These are phyloP conservation scores for Brassica cretica DNA, from an alignment of 345 rosid species.

Conservation along the genomic window DNA sequence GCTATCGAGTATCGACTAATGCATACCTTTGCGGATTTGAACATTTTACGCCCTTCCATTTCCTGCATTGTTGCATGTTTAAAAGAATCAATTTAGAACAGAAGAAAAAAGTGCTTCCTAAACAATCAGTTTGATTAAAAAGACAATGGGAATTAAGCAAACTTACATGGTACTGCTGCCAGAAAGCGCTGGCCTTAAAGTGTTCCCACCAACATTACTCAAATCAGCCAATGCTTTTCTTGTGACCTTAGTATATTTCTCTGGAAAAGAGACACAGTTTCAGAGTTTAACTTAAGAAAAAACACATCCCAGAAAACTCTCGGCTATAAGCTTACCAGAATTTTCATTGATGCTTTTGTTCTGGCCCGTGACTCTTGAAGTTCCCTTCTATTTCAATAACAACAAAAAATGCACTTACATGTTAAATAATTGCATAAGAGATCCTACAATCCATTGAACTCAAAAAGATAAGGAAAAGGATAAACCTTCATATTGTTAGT, in stretches of 20 bases:
- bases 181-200: conserved; percentile 39
- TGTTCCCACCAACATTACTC: conserved; percentile 52
- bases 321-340: conserved; percentile 44
- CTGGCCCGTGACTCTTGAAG: conserved; percentile 40
- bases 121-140: neutral
- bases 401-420: neutral
- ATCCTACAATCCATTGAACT: conserved; percentile 14
- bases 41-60: conserved; percentile 35
- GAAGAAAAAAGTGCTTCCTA: neutral
- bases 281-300: conserved; percentile 3
- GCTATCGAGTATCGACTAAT: neutral
- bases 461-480: conserved; percentile 1
- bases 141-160: conserved; percentile 20
- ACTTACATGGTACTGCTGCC: conserved; percentile 62
- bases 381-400: conserved; percentile 43
- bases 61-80: conserved; percentile 32
- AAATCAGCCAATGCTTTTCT: conserved; percentile 82
- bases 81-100: neutral
- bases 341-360: conserved; percentile 40
- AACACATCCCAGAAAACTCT: neutral
- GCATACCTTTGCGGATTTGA: conserved; percentile 34
- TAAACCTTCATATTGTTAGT: conserved; percentile 53
- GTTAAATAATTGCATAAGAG: neutral
- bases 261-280: conserved; percentile 38
- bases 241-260: conserved; percentile 39